A percentile compares a stretch with the other conserved stretches of the same genome.
Conservation (phyloP, 2,329 filamentous ascomycete species). For the Ustilaginoidea virens region DNA sequence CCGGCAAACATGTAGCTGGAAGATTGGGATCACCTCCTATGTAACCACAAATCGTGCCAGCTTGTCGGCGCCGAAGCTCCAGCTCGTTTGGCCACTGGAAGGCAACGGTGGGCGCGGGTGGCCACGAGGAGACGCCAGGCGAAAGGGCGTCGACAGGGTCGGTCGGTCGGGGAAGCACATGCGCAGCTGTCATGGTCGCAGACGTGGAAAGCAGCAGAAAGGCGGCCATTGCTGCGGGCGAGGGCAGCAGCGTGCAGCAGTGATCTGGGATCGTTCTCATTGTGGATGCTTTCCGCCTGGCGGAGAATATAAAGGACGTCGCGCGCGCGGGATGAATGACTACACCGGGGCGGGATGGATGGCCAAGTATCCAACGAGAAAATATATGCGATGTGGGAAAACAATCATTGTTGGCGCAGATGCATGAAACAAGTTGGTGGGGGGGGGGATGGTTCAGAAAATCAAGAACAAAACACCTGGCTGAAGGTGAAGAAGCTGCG, state of each 20-base stretch:
- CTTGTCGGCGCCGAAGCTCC: slow-evolving; percentile 24
- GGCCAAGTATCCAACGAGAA: too few relatives aligned
- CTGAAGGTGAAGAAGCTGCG: too few relatives aligned
- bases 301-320: not conserved
- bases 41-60: slow-evolving; percentile 43
- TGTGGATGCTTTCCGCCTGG: too few relatives aligned
- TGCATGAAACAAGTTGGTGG: too few relatives aligned
- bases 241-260: too few relatives aligned
- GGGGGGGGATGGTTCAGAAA: too few relatives aligned
- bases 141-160: slow-evolving; percentile 16
- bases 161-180: slow-evolving; percentile 26
- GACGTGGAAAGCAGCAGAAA: slow-evolving; percentile 19
- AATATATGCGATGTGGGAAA: too few relatives aligned
- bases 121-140: slow-evolving; percentile 24
- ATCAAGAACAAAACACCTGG: too few relatives aligned
- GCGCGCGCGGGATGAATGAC: not conserved
- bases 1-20: slow-evolving; percentile 40
- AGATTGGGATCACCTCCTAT: slow-evolving; percentile 34
- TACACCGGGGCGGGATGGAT: too few relatives aligned
- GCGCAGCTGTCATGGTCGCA: slow-evolving; percentile 16
- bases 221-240: slow-evolving; percentile 18
- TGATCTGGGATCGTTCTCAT: too few relatives aligned
- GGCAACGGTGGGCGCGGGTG: slow-evolving; percentile 16
- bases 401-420: too few relatives aligned
- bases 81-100: slow-evolving; percentile 21